phyloP scores from a whole-genome alignment of 2,329 filamentous ascomycete genomes.

The Cadophora sp. region DNA sequence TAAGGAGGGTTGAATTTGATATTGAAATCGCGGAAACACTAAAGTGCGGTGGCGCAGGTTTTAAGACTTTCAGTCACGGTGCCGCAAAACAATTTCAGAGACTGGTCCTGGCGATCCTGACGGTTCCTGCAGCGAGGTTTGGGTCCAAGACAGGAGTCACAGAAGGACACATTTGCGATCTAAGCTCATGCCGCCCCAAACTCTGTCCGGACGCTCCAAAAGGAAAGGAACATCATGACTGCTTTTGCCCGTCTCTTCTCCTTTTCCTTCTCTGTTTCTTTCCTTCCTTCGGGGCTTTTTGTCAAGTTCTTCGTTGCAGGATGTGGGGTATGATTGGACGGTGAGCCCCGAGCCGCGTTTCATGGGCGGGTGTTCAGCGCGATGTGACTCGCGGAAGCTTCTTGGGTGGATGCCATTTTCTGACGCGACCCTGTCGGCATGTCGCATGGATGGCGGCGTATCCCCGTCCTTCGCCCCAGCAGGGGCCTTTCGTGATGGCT shows the following conservation, averaged over 20 bases:
- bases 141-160: constrained; percentile 6
- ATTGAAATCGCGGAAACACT: neutral
- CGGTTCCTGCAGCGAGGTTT: constrained; percentile 16
- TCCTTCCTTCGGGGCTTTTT: neutral
- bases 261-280: neutral
- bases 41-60: constrained; percentile 15
- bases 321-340: constrained; percentile 32
- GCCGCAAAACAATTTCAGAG: constrained; percentile 18
- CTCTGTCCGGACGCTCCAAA: constrained; percentile 13
- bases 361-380: constrained; percentile 16
- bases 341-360: constrained; percentile 31
- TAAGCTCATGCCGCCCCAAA: constrained; percentile 21
- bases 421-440: constrained; percentile 38
- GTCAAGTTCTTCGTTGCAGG: neutral
- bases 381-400: constrained; percentile 28
- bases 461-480: constrained; percentile 10
- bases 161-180: constrained; percentile 20
- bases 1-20: constrained; percentile 8
- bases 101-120: constrained; percentile 21
- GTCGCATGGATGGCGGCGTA: constrained; percentile 19
- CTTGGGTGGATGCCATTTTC: constrained; percentile 30
- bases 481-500: constrained; percentile 2
- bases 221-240: constrained; percentile 26
- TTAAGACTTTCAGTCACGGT: neutral
- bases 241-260: constrained; percentile 17